Evolutionary conservation across 1,284 basidiomycete genomes (phyloP).

Genomic region (Bjerkandera adusta): DNA sequence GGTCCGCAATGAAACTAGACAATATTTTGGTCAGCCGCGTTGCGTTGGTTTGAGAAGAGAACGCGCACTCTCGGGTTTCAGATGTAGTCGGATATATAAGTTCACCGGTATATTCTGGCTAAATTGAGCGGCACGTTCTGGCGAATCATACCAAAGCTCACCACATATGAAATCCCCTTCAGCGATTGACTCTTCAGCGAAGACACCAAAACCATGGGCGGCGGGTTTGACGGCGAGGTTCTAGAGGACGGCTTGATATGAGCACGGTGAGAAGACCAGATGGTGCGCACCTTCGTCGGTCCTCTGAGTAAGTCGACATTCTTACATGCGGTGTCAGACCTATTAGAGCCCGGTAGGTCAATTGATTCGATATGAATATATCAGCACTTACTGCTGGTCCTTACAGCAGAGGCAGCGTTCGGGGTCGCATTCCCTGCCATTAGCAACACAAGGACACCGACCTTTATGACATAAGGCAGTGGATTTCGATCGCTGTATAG

Average conservation of each 20-base stretch:
- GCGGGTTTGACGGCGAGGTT: slow-evolving; percentile 39
- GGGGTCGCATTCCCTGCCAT: slow-evolving; percentile 49
- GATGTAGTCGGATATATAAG: slow-evolving; percentile 42
- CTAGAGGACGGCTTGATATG: slow-evolving; percentile 21
- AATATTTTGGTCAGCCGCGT: neutral
- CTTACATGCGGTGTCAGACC: slow-evolving; percentile 1
- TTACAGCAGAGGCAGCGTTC: slow-evolving; percentile 39
- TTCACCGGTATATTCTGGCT: slow-evolving; percentile 60
- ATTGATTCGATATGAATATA: slow-evolving; percentile 5
- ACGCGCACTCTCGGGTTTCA: slow-evolving; percentile 28
- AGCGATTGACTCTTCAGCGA: slow-evolving; percentile 38
- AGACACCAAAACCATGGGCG: slow-evolving; percentile 51
- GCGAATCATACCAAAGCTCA: slow-evolving; percentile 22
- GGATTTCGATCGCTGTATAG: slow-evolving; percentile 16
- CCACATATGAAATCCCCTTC: slow-evolving; percentile 47
- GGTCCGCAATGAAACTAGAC: slow-evolving; percentile 25
- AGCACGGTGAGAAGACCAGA: neutral
- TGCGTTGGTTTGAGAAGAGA: too few species aligned
- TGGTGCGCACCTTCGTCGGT: neutral
- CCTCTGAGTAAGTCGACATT: neutral
- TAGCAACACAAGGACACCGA: slow-evolving; percentile 44
- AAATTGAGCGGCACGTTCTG: neutral
- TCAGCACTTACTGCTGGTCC: neutral
- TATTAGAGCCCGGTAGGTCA: slow-evolving; percentile 19
- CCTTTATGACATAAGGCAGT: slow-evolving; percentile 23